Evolutionary conservation across 75 land plant species (phyloP).

Genomic region (Pseudotsuga menziesii): DNA sequence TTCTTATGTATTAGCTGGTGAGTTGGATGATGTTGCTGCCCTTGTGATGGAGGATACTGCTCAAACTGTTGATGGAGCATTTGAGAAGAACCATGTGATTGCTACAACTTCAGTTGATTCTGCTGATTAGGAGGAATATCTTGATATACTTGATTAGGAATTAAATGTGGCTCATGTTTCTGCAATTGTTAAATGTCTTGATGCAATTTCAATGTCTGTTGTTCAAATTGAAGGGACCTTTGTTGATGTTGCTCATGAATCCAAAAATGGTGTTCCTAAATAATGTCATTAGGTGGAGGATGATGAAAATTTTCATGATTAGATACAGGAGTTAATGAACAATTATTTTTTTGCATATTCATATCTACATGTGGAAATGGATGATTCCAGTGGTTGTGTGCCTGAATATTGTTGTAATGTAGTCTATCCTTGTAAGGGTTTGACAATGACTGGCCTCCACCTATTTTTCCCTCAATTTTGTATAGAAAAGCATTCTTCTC

Average conservation of each 20-base stretch:
- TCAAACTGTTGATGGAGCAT: background rate
- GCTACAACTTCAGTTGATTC: background rate
- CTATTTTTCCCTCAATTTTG: background rate
- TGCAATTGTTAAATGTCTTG: background rate
- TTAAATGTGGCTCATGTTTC: conserved; percentile 1
- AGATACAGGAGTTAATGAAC: background rate
- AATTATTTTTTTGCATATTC: background rate
- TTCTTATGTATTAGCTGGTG: background rate
- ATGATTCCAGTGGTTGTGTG: background rate
- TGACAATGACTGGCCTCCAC: background rate
- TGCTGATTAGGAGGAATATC: background rate
- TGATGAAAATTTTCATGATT: conserved; percentile 2
- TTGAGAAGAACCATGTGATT: background rate
- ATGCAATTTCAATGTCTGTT: background rate
- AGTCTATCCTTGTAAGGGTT: background rate
- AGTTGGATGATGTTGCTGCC: background rate
- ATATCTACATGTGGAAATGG: background rate
- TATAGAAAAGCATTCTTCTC: background rate
- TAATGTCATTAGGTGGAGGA: background rate
- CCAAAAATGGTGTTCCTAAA: conserved; percentile 5
- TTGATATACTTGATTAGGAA: conserved; percentile 1
- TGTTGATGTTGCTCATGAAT: conserved; percentile 3
- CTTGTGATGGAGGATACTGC: background rate
- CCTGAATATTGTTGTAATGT: conserved; percentile 1
- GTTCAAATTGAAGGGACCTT: background rate